These are phyloP conservation scores for Gamarada debralockiae DNA, from an alignment of 495 filamentous ascomycete species.

Conservation along the genomic window DNA sequence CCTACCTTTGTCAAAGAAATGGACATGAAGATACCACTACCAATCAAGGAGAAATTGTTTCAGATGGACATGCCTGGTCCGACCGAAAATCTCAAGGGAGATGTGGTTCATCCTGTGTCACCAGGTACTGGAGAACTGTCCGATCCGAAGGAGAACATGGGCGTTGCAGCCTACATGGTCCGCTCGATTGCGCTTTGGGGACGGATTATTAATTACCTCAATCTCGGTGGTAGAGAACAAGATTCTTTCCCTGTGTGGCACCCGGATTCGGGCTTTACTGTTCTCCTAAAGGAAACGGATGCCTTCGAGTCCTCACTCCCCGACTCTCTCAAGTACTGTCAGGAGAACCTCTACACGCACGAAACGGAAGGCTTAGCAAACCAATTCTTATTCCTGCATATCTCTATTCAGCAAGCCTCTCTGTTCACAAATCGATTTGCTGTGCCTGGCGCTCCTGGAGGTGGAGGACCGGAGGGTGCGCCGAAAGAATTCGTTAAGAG, in stretches of 20 bases:
- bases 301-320: constrained; percentile 70
- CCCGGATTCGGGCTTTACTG: constrained; percentile 67
- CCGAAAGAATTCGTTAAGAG: constrained; percentile 77
- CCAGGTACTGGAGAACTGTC: constrained; percentile 59
- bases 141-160: constrained; percentile 82
- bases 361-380: constrained; percentile 80
- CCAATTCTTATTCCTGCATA: constrained; percentile 92
- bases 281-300: constrained; percentile 66
- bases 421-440: constrained; percentile 89
- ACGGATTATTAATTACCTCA: constrained; percentile 82
- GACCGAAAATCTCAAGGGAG: constrained; percentile 79
- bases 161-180: constrained; percentile 88
- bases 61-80: constrained; percentile 86
- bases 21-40: constrained; percentile 83
- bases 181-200: constrained; percentile 86
- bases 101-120: constrained; percentile 60
- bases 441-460: constrained; percentile 65
- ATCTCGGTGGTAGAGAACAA: constrained; percentile 82
- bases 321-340: constrained; percentile 61
- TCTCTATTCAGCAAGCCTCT: constrained; percentile 82
- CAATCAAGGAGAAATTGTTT: constrained; percentile 85
- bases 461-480: constrained; percentile 65
- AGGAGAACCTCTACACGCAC: constrained; percentile 81
- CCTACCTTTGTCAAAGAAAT: constrained; percentile 90
- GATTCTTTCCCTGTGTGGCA: constrained; percentile 79